Evolutionary conservation across 1,284 basidiomycete genomes (phyloP).

Genomic region (Rhodotorula sp.): DNA sequence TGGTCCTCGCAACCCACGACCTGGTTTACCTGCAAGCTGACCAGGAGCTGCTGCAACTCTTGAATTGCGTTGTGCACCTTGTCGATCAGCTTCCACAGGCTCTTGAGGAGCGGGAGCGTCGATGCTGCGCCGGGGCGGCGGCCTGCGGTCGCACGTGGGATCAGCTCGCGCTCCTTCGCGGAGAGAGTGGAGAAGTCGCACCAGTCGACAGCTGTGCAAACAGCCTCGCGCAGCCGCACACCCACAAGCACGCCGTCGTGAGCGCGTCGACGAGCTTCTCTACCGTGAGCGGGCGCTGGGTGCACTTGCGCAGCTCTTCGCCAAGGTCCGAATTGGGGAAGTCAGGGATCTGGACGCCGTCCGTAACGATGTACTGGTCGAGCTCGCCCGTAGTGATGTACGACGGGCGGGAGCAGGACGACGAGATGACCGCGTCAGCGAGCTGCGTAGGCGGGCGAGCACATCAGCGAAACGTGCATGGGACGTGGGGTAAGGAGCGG

Average conservation of each 20-base stretch:
- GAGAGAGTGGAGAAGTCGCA: background rate
- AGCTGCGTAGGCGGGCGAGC: conserved; percentile 12
- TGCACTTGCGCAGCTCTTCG: conserved; percentile 14
- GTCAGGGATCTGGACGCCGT: conserved; percentile 31
- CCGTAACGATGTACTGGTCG: conserved; percentile 20
- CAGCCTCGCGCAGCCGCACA: conserved; percentile 22
- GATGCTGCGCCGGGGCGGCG: conserved; percentile 21
- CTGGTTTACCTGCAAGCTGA: conserved; percentile 16
- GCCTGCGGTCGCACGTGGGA: background rate
- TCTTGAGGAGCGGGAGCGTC: conserved; percentile 24
- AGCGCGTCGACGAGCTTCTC: conserved; percentile 17
- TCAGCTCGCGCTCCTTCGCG: no score
- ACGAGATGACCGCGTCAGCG: conserved; percentile 31
- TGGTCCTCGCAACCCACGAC: conserved; percentile 23
- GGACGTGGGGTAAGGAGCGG: background rate
- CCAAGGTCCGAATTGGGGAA: conserved; percentile 22
- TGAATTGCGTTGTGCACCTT: conserved; percentile 34
- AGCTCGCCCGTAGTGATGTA: conserved; percentile 35
- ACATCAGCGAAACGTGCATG: background rate
- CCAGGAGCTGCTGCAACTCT: conserved; percentile 34
- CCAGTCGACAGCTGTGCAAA: conserved; percentile 32
- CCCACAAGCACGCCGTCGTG: conserved; percentile 25
- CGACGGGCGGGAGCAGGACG: conserved; percentile 19
- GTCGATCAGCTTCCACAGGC: conserved; percentile 37
- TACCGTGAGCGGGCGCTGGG: conserved; percentile 14